Evolutionary conservation across 2,329 filamentous ascomycete genomes (phyloP).

Genomic region (Sporothrix globosa): DNA sequence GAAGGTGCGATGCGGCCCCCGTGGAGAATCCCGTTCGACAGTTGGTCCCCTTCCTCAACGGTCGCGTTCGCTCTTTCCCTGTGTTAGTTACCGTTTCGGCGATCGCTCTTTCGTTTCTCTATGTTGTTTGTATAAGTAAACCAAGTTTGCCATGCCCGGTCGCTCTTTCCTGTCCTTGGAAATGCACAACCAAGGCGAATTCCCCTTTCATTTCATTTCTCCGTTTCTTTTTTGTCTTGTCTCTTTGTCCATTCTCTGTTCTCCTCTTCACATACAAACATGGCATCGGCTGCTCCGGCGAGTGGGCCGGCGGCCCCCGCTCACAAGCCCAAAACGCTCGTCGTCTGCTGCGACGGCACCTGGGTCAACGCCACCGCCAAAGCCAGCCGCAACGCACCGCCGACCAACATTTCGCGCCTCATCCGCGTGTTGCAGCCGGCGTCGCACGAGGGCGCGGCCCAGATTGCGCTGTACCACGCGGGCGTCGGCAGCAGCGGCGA

Average conservation of each 20-base stretch:
- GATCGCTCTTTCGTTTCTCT: slow-evolving; percentile 7
- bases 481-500: slow-evolving; percentile 42
- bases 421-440: slow-evolving; percentile 30
- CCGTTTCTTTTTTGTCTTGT: no score
- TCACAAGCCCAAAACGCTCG: slow-evolving; percentile 38
- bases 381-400: slow-evolving; percentile 29
- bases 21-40: no score
- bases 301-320: no score
- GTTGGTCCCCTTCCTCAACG: no score
- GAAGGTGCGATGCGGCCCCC: neutral
- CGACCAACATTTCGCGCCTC: slow-evolving; percentile 35
- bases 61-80: neutral
- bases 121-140: neutral
- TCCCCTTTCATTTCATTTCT: neutral
- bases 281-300: neutral
- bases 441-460: slow-evolving; percentile 36
- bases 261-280: neutral
- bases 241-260: neutral
- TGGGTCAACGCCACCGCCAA: slow-evolving; percentile 44
- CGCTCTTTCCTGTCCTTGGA: neutral
- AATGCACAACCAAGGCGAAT: neutral
- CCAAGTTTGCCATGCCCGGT: neutral
- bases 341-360: slow-evolving; percentile 44
- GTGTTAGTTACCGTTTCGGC: neutral
- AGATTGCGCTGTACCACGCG: slow-evolving; percentile 43